Evolutionary conservation across 148 eudicot species (phyloP), one percentile per base, ranked within the genome.

Genomic region (Chenopodium formosanum): DNA sequence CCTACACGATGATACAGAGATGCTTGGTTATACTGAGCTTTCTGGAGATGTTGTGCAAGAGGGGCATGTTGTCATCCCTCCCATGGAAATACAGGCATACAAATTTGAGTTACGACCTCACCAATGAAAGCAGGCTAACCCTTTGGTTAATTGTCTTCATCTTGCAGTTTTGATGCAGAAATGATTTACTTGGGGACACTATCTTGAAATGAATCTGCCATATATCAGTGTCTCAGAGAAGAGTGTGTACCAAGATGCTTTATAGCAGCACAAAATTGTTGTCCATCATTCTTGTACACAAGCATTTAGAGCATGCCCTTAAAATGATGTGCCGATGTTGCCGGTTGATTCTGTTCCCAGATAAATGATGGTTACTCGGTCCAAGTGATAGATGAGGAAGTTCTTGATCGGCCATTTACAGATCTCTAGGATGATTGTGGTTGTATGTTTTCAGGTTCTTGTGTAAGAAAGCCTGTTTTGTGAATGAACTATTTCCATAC

Each of bases 81-180:
- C 99, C 37, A 97, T 94, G 99, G 99, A 97, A 85, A 87, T 97
- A 80, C 98, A 92, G 86, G 95, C 97, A 40, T 97, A 94, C 85
- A 90, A 89, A 79, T 84, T 97, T 71, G 93, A 94, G 73, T 60
- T 96, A 65, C 91, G 83, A 76, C 92, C 92, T 23, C 86, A 70
- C 11, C 82, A 88, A 81, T 90, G 89, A 87, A 75, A 69, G n/a
- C 50, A 74, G 46, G 50, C 7, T 16, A 37, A 12, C 60, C 46
- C 29, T 27, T 12, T 40, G 53, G 37, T 48, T 50, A 1, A 6
- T 10, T 12, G 4, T 76, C 48, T 80, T 62, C 17, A 20, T 75
- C 71, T n/a, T 60, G 37, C 80, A 47, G 53, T 48, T 56, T 79
- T 67, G 82, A 37, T 67, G 14, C 74, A 17, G 71, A 20, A 53